Conservation (phyloP, 2,329 filamentous ascomycete species). For the Ceratocystis alfenasii region DNA sequence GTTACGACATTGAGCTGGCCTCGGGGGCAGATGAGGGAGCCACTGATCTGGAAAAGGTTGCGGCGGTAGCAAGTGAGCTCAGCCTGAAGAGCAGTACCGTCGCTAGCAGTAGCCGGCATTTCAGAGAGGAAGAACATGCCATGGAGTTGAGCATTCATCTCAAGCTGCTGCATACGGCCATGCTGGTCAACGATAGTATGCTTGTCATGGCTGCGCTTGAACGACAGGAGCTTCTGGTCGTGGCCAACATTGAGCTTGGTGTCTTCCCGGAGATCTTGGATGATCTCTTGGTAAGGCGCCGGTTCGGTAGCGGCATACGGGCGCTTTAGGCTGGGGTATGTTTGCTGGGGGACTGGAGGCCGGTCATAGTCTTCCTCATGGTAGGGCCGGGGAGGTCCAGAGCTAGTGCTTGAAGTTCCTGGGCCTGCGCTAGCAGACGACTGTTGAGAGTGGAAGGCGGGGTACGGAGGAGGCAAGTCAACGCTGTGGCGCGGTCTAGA, state of each 20-base stretch:
- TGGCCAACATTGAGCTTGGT: slow-evolving; percentile 47
- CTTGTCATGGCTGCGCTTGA: slow-evolving; percentile 47
- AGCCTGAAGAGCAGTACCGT: slow-evolving; percentile 50
- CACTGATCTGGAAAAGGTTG: slow-evolving; percentile 92
- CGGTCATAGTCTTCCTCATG: slow-evolving; percentile 40
- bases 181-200: slow-evolving; percentile 48
- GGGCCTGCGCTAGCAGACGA: slow-evolving; percentile 10
- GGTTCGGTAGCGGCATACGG: slow-evolving; percentile 40
- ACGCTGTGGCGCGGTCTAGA: slow-evolving; percentile 29
- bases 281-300: slow-evolving; percentile 47
- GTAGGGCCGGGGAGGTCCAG: slow-evolving; percentile 8
- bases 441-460: slow-evolving; percentile 33
- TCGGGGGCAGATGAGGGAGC: slow-evolving; percentile 69
- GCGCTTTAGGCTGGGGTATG: slow-evolving; percentile 45
- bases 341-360: slow-evolving; percentile 34
- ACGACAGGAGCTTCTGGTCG: slow-evolving; percentile 49
- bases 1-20: slow-evolving; percentile 68
- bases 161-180: slow-evolving; percentile 48
- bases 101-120: slow-evolving; percentile 52
- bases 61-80: slow-evolving; percentile 93
- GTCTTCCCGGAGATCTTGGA: slow-evolving; percentile 49
- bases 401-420: background rate
- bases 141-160: slow-evolving; percentile 61
- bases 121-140: slow-evolving; percentile 85
- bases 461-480: slow-evolving; percentile 36